Evolutionary conservation across 306 rosid species (phyloP), one percentile per base, ranked within the genome.

Genomic region (Cucurbita argyrosperma): DNA sequence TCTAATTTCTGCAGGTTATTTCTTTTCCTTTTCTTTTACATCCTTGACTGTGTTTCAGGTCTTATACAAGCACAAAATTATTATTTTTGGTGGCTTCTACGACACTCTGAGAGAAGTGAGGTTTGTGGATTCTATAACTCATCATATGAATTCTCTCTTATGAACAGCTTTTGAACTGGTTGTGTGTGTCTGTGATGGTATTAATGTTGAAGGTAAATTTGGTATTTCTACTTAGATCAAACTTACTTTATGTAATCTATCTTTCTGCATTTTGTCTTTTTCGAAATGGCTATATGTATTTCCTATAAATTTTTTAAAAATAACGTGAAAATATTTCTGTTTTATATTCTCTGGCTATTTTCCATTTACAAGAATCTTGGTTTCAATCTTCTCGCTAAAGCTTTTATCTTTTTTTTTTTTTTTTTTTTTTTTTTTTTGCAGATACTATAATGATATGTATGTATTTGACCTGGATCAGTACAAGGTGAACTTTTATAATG

Each of bases 21-120:
- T 75, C 43, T 60, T 52, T 52, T 61, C 30, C 40, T 26, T 59
- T 40, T 10, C 23, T 57, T 37, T 53, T 45, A 37, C 63, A 40
- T 66, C 67, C 75, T 46, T 81, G 74, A 67, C 30, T 69, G 43
- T 79, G 74, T 86, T 80, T 74, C 90, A 94, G 99, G 88, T 94
- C 40, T 72, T 94, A 76, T 94, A 94, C 97, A 94, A 94, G 89
- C 98, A 94, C 90, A 94, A 89, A 89, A 84, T 94, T 80, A 87
- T 94, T 79, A 88, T 94, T 76, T 94, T 94, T 80, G 98, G 98
- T 51, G 98, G 98, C 77, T 94, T 90, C 89, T 94, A 94, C 80
- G 98, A 94, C 82, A 94, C 97, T 43, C 92, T 90, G 66, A 83
- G 97, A 90, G 97, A 94, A 94, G 99, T 91, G 95, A 94, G 99